Percentiles rank a stretch among this genome's conserved stretches.
Evolutionary conservation across 1,139 yeast genomes (phyloP).

Genomic region (Diutina mesorugosa): DNA sequence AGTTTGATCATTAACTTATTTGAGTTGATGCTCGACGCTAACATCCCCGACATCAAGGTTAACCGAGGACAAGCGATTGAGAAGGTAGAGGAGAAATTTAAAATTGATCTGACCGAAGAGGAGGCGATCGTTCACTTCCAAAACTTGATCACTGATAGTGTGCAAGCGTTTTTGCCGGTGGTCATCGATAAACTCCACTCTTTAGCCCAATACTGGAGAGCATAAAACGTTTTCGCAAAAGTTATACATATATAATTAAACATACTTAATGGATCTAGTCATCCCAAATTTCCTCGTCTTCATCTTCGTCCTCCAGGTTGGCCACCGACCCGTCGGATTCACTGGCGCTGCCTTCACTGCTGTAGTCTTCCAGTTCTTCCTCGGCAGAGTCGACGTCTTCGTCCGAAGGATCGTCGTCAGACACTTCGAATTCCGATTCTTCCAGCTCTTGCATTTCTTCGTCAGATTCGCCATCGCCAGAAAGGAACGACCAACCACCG

Average conservation of each 20-base stretch:
- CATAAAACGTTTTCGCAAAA: slow-evolving; percentile 19
- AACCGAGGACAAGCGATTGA: slow-evolving; percentile 72
- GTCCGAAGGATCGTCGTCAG: slow-evolving; percentile 61
- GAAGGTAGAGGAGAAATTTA: slow-evolving; percentile 89
- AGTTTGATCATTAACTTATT: slow-evolving; percentile 81
- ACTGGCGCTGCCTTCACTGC: slow-evolving; percentile 17
- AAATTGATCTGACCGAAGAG: slow-evolving; percentile 86
- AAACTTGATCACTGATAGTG: slow-evolving; percentile 84
- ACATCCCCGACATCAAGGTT: slow-evolving; percentile 72
- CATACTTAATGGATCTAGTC: neutral
- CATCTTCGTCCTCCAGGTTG: slow-evolving; percentile 27
- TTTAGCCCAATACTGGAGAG: slow-evolving; percentile 95
- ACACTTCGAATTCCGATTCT: slow-evolving; percentile 46
- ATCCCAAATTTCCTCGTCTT: slow-evolving; percentile 25
- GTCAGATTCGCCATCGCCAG: slow-evolving; percentile 55
- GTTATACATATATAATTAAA: neutral
- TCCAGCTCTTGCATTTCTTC: slow-evolving; percentile 50
- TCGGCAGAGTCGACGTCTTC: slow-evolving; percentile 34
- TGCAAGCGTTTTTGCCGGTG: slow-evolving; percentile 83
- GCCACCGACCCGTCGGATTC: slow-evolving; percentile 18
- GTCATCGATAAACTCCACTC: slow-evolving; percentile 92
- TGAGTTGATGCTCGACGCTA: slow-evolving; percentile 89
- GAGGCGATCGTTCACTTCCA: slow-evolving; percentile 94
- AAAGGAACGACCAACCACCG: slow-evolving; percentile 94
- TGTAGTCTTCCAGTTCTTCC: slow-evolving; percentile 18